Base-by-base conservation (phyloP, 208 protist genomes). In the Trypanosoma caninum region DNA sequence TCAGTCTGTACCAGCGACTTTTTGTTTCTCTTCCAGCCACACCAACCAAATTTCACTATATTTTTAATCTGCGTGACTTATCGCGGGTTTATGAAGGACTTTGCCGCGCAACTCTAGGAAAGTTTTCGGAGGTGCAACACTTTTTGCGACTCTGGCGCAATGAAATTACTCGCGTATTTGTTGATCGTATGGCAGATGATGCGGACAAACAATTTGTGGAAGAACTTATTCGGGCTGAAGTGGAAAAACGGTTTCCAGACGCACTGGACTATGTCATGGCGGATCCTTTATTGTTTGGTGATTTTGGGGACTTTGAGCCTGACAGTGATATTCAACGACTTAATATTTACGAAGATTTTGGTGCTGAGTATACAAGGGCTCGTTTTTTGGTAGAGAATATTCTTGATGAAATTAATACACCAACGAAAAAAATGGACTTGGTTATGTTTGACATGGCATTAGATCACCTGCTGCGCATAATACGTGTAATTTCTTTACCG, bases 401-500 rank as follows among this genome's bases (percentile, higher is more conserved):
- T 27, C 82, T 98, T 68, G 84, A 97, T 22, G 96, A 98, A 69
- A 98, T 99, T 62, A 96, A 98, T 74, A 91, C 79, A 1, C 77
- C 82, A 3, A 74, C 88, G 40, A 87, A 91, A 68, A 88, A 86
- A 65, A 96, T 99, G 76, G 90, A 98, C 72, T 79, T 99, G 0
- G 98, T 99, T 38, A 96, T 99, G 81, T 99, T 99, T 73, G 95
- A 99, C 62, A 98, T 99, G 85, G 97, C 97, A 7, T 68, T 99
- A 4, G 94, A 98, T 63, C 98, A 99, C 63, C 74, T 99, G 22
- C 65, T 95, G 16, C 89, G 98, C 59, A 95, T 99, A 42, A 89
- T 94, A 13, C 88, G 98, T 38, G 98, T 99, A 13, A 68, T 99
- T 41, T 91, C 95, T 7, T 87, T 98, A 54, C 88, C 92, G 22